phyloP scores from a whole-genome alignment of 352 stramenopile species.

The Peronospora belbahrii region DNA sequence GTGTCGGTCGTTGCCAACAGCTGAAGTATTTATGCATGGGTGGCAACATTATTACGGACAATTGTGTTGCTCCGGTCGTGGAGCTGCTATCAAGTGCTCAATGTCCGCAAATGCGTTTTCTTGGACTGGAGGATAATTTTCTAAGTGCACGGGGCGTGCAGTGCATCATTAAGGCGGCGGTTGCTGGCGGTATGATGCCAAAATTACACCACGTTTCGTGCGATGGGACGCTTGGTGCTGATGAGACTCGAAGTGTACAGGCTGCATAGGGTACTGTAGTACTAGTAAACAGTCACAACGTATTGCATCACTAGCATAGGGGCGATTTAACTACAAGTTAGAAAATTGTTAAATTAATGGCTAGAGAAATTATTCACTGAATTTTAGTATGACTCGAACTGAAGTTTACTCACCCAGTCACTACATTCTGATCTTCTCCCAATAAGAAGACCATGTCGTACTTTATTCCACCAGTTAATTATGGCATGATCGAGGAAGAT shows the following conservation, averaged over 20 bases:
- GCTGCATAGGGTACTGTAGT: constrained; percentile 13
- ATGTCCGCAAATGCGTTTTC: constrained; percentile 71
- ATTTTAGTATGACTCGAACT: no score
- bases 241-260: constrained; percentile 17
- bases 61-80: constrained; percentile 62
- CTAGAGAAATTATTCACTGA: constrained; percentile 11
- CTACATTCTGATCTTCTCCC: no score
- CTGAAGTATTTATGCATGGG: constrained; percentile 83
- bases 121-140: constrained; percentile 77
- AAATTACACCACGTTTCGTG: constrained; percentile 74
- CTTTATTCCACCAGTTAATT: constrained; percentile 90
- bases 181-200: constrained; percentile 74
- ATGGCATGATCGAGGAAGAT: constrained; percentile 89
- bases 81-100: constrained; percentile 47
- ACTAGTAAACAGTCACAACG: no score
- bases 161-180: constrained; percentile 66
- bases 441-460: constrained; percentile 86
- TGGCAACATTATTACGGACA: constrained; percentile 82
- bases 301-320: constrained; percentile 1
- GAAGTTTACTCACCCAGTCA: no score
- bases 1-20: constrained; percentile 36
- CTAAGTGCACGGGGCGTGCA: constrained; percentile 65
- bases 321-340: neutral
- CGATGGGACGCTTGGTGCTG: constrained; percentile 26
- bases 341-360: constrained; percentile 28